Conservation (phyloP, 2,329 filamentous ascomycete species). For the Trichoderma sp. region DNA sequence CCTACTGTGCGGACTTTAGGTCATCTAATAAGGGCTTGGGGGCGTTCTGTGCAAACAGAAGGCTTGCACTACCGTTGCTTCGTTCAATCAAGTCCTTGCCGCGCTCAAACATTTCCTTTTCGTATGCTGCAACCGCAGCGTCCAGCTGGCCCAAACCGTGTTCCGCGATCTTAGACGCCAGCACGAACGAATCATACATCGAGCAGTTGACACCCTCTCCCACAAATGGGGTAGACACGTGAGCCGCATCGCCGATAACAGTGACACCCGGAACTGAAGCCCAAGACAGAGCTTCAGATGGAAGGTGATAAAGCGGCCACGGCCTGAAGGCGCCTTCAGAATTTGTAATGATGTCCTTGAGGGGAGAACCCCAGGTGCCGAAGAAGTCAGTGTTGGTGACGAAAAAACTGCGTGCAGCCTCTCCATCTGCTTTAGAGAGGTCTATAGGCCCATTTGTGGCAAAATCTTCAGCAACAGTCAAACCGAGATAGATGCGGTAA, state of each 20-base stretch:
- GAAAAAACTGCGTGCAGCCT: background rate
- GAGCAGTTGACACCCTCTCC: conserved; percentile 18
- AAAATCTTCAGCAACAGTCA: background rate
- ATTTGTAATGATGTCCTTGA: conserved; percentile 6
- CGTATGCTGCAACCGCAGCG: background rate
- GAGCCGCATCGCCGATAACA: conserved; percentile 5
- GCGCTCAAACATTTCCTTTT: conserved; percentile 14
- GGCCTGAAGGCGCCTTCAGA: background rate
- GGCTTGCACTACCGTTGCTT: background rate
- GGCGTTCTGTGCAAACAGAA: background rate
- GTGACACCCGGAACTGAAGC: background rate
- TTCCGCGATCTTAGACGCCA: background rate
- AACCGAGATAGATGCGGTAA: background rate
- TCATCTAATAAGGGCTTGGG: background rate
- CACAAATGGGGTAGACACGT: conserved; percentile 1
- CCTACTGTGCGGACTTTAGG: background rate
- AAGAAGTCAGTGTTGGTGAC: background rate
- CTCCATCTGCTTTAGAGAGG: background rate
- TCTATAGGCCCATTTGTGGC: background rate
- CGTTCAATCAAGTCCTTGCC: conserved; percentile 3
- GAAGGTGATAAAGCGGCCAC: conserved; percentile 8
- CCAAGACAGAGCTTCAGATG: background rate
- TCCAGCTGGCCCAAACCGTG: background rate
- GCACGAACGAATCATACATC: background rate
- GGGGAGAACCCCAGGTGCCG: background rate